Evolutionary conservation across 2,329 filamentous ascomycete species (phyloP).

Genomic region (Lachnellula occidentalis): DNA sequence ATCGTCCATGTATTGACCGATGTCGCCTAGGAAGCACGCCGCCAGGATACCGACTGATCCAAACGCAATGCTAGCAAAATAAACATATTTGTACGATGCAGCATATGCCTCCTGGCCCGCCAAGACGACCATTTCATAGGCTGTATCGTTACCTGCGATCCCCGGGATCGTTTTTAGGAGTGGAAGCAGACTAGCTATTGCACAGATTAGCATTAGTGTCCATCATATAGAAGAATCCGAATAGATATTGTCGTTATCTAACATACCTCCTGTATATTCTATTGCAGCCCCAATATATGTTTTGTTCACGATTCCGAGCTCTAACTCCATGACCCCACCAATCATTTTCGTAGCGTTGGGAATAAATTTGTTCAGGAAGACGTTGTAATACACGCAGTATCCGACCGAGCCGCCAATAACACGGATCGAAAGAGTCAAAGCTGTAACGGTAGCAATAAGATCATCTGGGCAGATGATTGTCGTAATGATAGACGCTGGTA

Average conservation of each 20-base stretch:
- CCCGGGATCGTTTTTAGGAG: constrained; percentile 45
- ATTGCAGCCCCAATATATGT: not conserved
- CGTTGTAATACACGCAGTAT: constrained; percentile 53
- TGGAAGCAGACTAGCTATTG: not conserved
- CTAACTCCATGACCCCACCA: not conserved
- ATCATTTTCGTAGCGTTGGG: constrained; percentile 22
- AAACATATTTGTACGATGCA: not conserved
- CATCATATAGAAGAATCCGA: not conserved
- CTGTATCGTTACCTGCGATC: constrained; percentile 44
- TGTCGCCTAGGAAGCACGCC: constrained; percentile 53
- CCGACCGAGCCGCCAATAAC: constrained; percentile 62
- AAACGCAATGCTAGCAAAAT: constrained; percentile 51
- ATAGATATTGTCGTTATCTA: constrained; percentile 34
- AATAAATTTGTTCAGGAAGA: constrained; percentile 42
- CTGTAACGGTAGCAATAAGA: constrained; percentile 63
- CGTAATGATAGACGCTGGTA: constrained; percentile 62
- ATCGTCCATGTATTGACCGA: constrained; percentile 53
- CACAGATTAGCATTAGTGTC: not conserved
- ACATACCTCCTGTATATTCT: constrained; percentile 23
- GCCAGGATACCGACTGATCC: constrained; percentile 51
- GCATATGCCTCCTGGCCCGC: constrained; percentile 53
- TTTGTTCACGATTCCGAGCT: not conserved
- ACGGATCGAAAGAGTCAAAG: constrained; percentile 63
- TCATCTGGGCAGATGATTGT: constrained; percentile 67
- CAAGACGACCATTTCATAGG: constrained; percentile 46